phyloP scores from a whole-genome alignment of 495 filamentous ascomycete genomes.

The Eremomyces bilateralis region DNA sequence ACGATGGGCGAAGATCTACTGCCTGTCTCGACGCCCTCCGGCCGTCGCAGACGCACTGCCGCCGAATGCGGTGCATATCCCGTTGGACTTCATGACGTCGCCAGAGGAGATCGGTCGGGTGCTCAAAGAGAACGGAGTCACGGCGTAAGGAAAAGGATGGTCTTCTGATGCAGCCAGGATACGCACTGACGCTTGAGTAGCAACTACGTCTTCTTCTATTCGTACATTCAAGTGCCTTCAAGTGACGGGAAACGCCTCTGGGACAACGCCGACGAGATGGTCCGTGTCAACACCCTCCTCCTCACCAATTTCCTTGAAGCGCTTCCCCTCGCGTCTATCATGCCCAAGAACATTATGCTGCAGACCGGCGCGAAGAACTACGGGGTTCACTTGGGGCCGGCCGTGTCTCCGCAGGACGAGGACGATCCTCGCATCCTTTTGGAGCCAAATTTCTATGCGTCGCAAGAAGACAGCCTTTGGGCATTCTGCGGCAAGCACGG shows the following conservation, averaged over 20 bases:
- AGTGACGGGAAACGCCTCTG: conserved; percentile 21
- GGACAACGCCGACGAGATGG: conserved; percentile 25
- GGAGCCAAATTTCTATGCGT: conserved; percentile 31
- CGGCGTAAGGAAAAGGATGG: conserved; percentile 10
- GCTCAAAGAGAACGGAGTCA: conserved; percentile 17
- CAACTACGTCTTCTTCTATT: conserved; percentile 34
- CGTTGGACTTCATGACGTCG: conserved; percentile 25
- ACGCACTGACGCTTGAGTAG: conserved; percentile 2
- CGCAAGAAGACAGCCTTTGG: conserved; percentile 26
- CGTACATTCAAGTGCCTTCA: conserved; percentile 27
- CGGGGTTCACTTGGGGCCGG: conserved; percentile 27
- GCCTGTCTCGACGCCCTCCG: conserved; percentile 24
- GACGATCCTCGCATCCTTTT: conserved; percentile 21
- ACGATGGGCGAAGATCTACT: conserved; percentile 31
- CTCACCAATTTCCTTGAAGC: conserved; percentile 27
- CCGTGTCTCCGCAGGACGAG: conserved; percentile 23
- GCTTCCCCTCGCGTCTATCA: conserved; percentile 20
- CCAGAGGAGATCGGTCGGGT: conserved; percentile 20
- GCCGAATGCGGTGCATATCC: conserved; percentile 23
- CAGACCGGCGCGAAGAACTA: conserved; percentile 32
- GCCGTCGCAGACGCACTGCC: conserved; percentile 16
- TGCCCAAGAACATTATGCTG: conserved; percentile 27
- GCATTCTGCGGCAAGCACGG: conserved; percentile 15
- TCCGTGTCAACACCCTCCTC: conserved; percentile 20
- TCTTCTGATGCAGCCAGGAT: background rate